Conservation (phyloP, 768 basidiomycete genomes). For the Phylloporus arenicola region DNA sequence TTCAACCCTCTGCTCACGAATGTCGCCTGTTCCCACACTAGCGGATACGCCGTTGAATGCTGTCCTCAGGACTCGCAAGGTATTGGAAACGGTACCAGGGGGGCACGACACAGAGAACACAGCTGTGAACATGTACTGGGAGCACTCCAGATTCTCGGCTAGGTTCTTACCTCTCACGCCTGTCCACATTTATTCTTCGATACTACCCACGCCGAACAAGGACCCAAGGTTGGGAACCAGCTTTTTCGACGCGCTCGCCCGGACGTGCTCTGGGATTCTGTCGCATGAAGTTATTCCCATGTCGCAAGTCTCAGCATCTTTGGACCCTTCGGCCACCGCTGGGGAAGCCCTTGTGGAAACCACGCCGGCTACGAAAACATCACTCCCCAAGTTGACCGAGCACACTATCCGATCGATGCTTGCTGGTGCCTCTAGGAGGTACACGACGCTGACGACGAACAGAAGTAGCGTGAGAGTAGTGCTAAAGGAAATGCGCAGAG, state of each 20-base stretch:
- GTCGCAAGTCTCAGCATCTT: not conserved
- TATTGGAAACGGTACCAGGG: not conserved
- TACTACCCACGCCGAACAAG: conserved; percentile 12
- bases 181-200: conserved; percentile 45
- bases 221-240: not conserved
- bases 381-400: conserved; percentile 57
- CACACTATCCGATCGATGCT: conserved; percentile 76
- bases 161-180: conserved; percentile 56
- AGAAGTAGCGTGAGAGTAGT: conserved; percentile 70
- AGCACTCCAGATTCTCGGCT: conserved; percentile 49
- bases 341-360: conserved; percentile 32
- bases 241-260: conserved; percentile 46
- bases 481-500: conserved; percentile 55
- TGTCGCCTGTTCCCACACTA: conserved; percentile 8
- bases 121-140: conserved; percentile 51
- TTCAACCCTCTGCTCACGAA: conserved; percentile 7
- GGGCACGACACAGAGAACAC: not conserved
- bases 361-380: conserved; percentile 48
- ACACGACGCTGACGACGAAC: conserved; percentile 90
- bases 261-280: conserved; percentile 52
- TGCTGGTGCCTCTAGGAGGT: conserved; percentile 59
- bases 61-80: not conserved
- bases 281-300: conserved; percentile 33
- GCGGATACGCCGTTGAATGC: not conserved
- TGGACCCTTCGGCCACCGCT: not conserved